Evolutionary conservation across 441 rosid species (phyloP).

Genomic region (Syzygium malaccense): DNA sequence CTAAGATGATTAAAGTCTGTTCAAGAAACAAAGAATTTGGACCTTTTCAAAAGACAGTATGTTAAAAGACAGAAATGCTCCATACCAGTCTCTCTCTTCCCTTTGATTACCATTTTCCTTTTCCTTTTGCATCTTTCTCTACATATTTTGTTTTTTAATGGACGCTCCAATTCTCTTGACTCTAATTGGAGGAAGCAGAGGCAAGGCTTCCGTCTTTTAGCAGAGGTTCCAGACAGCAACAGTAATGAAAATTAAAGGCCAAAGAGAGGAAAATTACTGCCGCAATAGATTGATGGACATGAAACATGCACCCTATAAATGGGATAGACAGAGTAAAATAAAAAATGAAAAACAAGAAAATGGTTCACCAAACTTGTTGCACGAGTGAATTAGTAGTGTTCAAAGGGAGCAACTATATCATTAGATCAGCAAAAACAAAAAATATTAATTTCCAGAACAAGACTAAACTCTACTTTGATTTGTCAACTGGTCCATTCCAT

Average conservation of each 20-base stretch:
- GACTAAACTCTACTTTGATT: neutral
- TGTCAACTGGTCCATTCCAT: neutral
- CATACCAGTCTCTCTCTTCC: constrained; percentile 30
- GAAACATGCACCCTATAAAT: neutral
- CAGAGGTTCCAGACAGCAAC: constrained; percentile 38
- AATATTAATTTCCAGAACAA: neutral
- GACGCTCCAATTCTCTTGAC: constrained; percentile 10
- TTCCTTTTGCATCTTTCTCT: constrained; percentile 6
- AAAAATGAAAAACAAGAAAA: neutral
- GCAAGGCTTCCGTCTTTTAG: constrained; percentile 44
- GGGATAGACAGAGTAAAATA: neutral
- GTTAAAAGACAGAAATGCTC: constrained; percentile 53
- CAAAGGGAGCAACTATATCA: neutral
- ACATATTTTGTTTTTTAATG: neutral
- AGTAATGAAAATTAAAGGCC: constrained; percentile 32
- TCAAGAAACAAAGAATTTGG: constrained; percentile 56
- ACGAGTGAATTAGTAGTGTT: neutral
- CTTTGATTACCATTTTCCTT: constrained; percentile 3
- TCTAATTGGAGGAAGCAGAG: constrained; percentile 37
- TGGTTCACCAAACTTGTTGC: neutral
- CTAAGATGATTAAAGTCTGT: constrained; percentile 36
- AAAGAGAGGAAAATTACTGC: constrained; percentile 8
- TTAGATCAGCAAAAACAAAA: neutral
- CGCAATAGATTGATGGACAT: neutral
- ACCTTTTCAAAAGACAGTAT: constrained; percentile 35